Conservation (phyloP, 176 grass and related monocot genomes). For the Avena eriantha region DNA sequence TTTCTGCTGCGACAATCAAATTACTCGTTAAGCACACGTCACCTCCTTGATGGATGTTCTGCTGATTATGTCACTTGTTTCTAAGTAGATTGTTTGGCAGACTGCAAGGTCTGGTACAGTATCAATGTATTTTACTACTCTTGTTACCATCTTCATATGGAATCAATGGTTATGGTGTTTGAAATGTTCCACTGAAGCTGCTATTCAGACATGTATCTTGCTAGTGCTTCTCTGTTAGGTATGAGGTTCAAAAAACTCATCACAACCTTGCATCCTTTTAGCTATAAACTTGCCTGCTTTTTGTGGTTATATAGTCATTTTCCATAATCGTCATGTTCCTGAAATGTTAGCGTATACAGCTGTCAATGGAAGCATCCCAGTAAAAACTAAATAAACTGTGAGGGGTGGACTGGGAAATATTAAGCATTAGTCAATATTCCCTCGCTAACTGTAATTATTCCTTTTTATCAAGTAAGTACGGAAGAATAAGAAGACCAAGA, state of each 20-base stretch:
- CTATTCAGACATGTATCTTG: not conserved
- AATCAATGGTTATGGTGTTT: conserved; percentile 32
- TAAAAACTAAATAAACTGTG: not conserved
- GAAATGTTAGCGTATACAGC: not conserved
- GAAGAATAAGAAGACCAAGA: not conserved
- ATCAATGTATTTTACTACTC: conserved; percentile 31
- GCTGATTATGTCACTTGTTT: conserved; percentile 31
- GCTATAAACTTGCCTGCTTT: not conserved
- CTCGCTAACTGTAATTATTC: not conserved
- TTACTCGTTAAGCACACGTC: not conserved
- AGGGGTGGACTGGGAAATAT: not conserved
- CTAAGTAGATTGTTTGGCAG: conserved; percentile 38
- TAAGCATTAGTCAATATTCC: not conserved
- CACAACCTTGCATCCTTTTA: not conserved
- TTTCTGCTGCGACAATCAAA: conserved; percentile 5
- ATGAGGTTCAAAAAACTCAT: not conserved
- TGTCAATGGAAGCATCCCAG: not conserved
- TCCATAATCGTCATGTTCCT: not conserved
- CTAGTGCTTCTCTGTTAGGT: not conserved
- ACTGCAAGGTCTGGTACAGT: conserved; percentile 28
- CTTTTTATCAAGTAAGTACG: not conserved
- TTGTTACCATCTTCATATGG: conserved; percentile 18
- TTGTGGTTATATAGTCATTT: not conserved
- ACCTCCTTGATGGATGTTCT: conserved; percentile 27
- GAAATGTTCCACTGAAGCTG: conserved; percentile 3